A percentile compares a stretch with the other conserved stretches of the same genome.
phyloP scores from a whole-genome alignment of 2,329 filamentous ascomycete species.

The Neopestalotiopsis sp. region DNA sequence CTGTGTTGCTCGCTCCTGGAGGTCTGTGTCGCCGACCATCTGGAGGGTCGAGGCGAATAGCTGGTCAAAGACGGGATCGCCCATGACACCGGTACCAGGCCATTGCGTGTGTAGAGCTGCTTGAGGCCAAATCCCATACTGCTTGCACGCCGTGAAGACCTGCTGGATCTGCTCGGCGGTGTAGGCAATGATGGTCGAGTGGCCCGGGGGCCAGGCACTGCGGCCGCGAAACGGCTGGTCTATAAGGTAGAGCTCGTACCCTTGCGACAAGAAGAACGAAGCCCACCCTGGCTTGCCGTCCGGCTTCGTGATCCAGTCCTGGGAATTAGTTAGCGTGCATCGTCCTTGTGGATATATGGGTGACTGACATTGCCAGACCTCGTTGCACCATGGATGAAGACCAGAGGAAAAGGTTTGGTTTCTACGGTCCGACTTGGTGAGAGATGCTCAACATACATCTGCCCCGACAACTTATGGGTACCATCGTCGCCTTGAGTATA shows the following conservation, averaged over 20 bases:
- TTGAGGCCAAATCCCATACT: constrained; percentile 43
- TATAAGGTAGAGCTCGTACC: constrained; percentile 52
- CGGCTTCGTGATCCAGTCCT: constrained; percentile 53
- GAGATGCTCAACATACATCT: constrained; percentile 61
- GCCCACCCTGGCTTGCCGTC: constrained; percentile 54
- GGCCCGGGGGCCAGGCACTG: constrained; percentile 43
- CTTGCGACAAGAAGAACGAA: constrained; percentile 49
- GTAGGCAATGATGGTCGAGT: constrained; percentile 31
- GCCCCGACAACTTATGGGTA: constrained; percentile 36
- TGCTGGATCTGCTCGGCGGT: constrained; percentile 41
- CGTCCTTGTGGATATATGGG: constrained; percentile 4
- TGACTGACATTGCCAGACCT: constrained; percentile 44
- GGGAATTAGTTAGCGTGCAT: constrained; percentile 14
- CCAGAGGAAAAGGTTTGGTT: constrained; percentile 37
- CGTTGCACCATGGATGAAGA: constrained; percentile 49
- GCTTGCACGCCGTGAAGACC: constrained; percentile 42
- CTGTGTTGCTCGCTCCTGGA: constrained; percentile 43
- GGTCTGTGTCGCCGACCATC: constrained; percentile 37
- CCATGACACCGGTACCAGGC: constrained; percentile 44
- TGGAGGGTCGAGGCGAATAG: constrained; percentile 46
- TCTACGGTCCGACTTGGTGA: constrained; percentile 33
- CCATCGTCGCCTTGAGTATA: constrained; percentile 13
- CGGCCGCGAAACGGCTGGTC: constrained; percentile 52
- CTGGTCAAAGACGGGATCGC: constrained; percentile 45
- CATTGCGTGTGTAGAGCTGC: constrained; percentile 47